Base-by-base conservation (phyloP, 257 asterid species). In the Jasminum sambac region DNA sequence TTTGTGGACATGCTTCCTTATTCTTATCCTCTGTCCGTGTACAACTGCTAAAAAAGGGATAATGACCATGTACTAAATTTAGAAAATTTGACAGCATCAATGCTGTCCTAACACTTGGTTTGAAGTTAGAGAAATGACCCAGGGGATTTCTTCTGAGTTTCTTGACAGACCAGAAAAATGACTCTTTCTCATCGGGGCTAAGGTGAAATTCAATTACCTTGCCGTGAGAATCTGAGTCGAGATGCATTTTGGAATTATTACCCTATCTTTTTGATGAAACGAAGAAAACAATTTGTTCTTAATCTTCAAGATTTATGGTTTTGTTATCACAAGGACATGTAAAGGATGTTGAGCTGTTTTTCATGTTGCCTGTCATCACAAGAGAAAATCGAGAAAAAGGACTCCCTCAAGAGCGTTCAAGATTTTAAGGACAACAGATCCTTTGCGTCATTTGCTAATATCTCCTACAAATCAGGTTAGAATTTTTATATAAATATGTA, bases 331-430 rank as follows among this genome's bases (percentile, higher is more conserved):
- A 62, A 63, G 66, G 74, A 74, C n/a, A 36, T 21, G 36, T n/a
- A 40, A 78, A 78, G 69, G 81, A 87, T 74, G 86, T 75, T 82
- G 83, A 74, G 79, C 72, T 88, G 90, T 74, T 90, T 92, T 67
- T 75, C 95, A 16, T 92, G 96, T 82, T 92, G 98, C 72, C 64
- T 85, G 89, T 52, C 87, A 0, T 52, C 87, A 0, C 74, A 79
- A 67, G 91, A 84, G 37, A 73, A 60, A 13, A 24, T 21, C 43
- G 76, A 79, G 50, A 80, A 76, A 48, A 66, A 72, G 14, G 64
- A 87, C 37, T 44, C 34, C 76, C 69, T 55, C 65, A 85, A 75
- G 58, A 77, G 69, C 59, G 42, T 65, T 52, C 78, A 65, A 6
- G 82, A 69, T 74, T 70, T 69, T 59, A 74, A 77, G 39, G 82